Evolutionary conservation across 768 basidiomycete species (phyloP), one percentile per base, ranked within the genome.

Genomic region (Mrakia gelida): DNA sequence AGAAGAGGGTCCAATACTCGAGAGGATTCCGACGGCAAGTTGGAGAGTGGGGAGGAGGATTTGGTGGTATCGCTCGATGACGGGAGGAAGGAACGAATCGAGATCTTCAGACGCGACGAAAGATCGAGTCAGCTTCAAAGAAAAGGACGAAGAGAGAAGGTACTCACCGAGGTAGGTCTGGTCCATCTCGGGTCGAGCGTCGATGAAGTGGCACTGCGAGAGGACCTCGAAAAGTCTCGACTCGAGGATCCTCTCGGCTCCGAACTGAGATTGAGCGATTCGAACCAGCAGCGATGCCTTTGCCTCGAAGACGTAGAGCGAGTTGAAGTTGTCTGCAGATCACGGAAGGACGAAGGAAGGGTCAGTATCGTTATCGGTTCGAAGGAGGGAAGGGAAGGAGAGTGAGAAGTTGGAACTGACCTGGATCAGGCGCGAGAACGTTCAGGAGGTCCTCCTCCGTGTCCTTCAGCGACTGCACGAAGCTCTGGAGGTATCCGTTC

Each of bases 221-320:
- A 98, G 85, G 23, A 89, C 87, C 4, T 90, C 88, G 15, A 97
- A 86, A 2, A 94, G 81, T 75, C 92, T 92, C 1, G 90, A 88
- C 77, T 94, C 93, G 8, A 97, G 84, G 32, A 98, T 85, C 63
- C 90, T 88, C 82, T 97, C 95, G 2, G 94, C 94, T 2, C 95
- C 96, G 77, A 87, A 86, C 65, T 92, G 88, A 3, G 90, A 92
- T 82, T 95, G 91, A 0, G 93, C 89, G 85, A 97, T 89, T 43
- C 93, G 89, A 38, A 92, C 88, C 78, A 98, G 89, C 80, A 97
- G 86, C 5, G 95, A 92, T 89, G 96, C 91, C 85, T 96, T 96
- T 21, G 95, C 89, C 83, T 98, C 96, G 81, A 94, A 98, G 21
- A 98, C 92, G 84, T 97, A 98, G 59, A 95, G 86, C 0, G 93